Percentiles rank a stretch among this genome's conserved stretches.
These are phyloP conservation scores for Termitomyces bulborhizus DNA, from an alignment of 768 basidiomycete genomes.

Conservation along the genomic window DNA sequence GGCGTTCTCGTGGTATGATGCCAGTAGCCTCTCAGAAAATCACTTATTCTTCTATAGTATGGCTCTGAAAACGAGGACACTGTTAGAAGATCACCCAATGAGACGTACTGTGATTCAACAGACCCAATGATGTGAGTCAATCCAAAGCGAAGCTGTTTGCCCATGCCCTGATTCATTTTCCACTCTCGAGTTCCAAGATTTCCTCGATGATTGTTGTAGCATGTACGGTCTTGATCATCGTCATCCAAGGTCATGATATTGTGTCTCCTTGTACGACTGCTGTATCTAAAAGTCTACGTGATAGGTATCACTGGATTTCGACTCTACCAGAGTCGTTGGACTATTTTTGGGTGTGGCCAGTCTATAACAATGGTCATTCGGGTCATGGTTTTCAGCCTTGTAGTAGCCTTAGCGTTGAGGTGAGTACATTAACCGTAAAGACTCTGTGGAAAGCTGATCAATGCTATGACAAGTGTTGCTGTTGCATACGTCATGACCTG, in stretches of 20 bases:
- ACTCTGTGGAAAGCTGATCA: background rate
- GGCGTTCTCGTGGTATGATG: constrained; percentile 17
- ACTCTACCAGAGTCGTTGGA: constrained; percentile 18
- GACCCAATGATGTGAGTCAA: constrained; percentile 15
- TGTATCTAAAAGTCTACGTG: background rate
- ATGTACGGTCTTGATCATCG: constrained; percentile 15
- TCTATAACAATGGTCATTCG: constrained; percentile 21
- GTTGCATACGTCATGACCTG: constrained; percentile 17
- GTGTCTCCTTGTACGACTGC: background rate
- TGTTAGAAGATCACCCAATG: constrained; percentile 19
- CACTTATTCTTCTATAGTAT: constrained; percentile 14
- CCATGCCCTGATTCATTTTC: background rate
- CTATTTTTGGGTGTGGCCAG: constrained; percentile 9
- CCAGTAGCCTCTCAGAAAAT: background rate
- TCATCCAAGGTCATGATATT: constrained; percentile 15
- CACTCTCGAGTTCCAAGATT: constrained; percentile 19
- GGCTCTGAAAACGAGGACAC: constrained; percentile 15
- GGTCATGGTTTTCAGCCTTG: constrained; percentile 22
- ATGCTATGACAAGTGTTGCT: constrained; percentile 11
- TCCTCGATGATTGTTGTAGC: constrained; percentile 19
- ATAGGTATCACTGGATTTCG: constrained; percentile 19
- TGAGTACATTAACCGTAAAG: constrained; percentile 2
- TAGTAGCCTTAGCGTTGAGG: constrained; percentile 22
- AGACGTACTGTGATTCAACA: constrained; percentile 24
- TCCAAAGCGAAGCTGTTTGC: background rate